These are phyloP conservation scores for Phytophthora pistaciae DNA, from an alignment of 352 stramenopile species.

Conservation along the genomic window DNA sequence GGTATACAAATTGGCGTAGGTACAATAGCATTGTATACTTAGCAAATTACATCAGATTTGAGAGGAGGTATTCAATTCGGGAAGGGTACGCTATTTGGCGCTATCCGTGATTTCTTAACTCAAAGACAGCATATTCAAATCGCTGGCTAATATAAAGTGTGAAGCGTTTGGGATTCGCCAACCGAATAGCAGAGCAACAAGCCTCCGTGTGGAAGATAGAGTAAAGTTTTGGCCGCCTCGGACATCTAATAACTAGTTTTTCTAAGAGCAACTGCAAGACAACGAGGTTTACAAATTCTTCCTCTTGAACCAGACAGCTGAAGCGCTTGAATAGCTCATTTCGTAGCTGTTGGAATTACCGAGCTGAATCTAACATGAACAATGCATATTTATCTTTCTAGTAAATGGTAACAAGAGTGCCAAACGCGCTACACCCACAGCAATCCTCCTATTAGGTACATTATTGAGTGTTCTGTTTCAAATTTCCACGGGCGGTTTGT, in stretches of 20 bases:
- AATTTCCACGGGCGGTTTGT: too few relatives aligned
- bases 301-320: background rate
- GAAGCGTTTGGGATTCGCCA: too few relatives aligned
- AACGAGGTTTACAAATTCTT: background rate
- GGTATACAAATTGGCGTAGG: too few relatives aligned
- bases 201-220: background rate
- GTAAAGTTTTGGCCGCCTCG: background rate
- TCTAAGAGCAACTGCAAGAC: background rate
- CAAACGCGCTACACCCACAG: background rate
- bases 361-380: too few relatives aligned
- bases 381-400: background rate
- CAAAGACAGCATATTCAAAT: too few relatives aligned
- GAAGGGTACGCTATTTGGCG: background rate
- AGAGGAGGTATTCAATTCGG: too few relatives aligned
- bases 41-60: too few relatives aligned
- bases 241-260: background rate
- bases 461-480: too few relatives aligned
- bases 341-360: too few relatives aligned
- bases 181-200: background rate
- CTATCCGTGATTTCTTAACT: too few relatives aligned
- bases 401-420: background rate
- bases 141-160: too few relatives aligned
- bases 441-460: background rate
- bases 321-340: background rate
- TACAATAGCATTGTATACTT: too few relatives aligned